These are phyloP conservation scores for Tuber umbilicatum DNA, from an alignment of 495 filamentous ascomycete genomes.

Conservation along the genomic window DNA sequence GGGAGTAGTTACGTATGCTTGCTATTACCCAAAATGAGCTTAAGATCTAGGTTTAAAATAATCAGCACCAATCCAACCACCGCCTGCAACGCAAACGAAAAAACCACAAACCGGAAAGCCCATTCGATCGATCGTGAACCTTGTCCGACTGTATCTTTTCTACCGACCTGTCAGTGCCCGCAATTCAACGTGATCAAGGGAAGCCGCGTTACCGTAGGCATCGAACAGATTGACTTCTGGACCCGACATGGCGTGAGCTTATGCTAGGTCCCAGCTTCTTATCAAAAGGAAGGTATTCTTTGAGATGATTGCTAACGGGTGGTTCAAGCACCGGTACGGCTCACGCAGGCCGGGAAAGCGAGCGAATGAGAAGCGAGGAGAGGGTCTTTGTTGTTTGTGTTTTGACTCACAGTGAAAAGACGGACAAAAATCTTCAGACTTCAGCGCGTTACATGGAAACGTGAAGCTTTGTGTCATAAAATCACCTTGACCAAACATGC, in stretches of 20 bases:
- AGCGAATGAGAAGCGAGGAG: background rate
- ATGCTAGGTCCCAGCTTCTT: background rate
- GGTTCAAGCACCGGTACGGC: background rate
- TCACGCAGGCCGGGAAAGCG: background rate
- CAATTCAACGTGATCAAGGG: constrained; percentile 2
- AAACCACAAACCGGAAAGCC: constrained; percentile 48
- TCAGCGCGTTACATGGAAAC: background rate
- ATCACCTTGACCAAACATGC: background rate
- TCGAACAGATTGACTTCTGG: constrained; percentile 20
- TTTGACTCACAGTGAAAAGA: background rate
- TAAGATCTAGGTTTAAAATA: constrained; percentile 49
- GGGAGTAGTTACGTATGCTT: constrained; percentile 41
- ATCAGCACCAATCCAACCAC: constrained; percentile 11
- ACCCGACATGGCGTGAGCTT: background rate
- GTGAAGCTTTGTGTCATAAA: background rate
- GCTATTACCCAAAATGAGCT: constrained; percentile 58
- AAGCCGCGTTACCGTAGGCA: constrained; percentile 31
- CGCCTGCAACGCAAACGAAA: constrained; percentile 41
- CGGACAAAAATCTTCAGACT: background rate
- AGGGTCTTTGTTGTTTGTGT: background rate
- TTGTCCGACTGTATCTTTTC: constrained; percentile 51
- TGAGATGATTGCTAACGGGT: background rate
- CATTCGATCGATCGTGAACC: constrained; percentile 50
- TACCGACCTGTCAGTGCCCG: constrained; percentile 27
- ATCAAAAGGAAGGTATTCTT: background rate